phyloP scores from a whole-genome alignment of 495 filamentous ascomycete genomes.

The Jackrogersella multiformis region DNA sequence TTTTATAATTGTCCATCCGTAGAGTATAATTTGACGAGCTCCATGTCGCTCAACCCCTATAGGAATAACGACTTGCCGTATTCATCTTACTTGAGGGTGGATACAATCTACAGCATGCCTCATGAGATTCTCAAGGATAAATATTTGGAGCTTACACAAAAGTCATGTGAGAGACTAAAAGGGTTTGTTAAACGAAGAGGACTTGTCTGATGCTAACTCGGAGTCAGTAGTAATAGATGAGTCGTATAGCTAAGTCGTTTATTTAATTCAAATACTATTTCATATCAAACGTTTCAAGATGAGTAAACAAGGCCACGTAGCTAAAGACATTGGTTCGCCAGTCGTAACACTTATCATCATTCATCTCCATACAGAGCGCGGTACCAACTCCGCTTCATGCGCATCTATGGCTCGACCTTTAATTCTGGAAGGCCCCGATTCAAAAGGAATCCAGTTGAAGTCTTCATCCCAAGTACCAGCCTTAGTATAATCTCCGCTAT shows the following conservation, averaged over 20 bases:
- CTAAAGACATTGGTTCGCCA: neutral
- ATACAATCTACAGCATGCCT: neutral
- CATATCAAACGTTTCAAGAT: neutral
- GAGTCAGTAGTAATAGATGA: no score
- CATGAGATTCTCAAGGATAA: no score
- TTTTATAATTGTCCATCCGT: no score
- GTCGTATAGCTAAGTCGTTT: neutral
- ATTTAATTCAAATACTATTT: neutral
- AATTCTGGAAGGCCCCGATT: slow-evolving; percentile 55
- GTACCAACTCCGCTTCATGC: slow-evolving; percentile 27
- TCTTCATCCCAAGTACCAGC: slow-evolving; percentile 79
- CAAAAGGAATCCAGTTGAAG: slow-evolving; percentile 73
- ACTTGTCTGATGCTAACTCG: neutral
- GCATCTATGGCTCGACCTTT: slow-evolving; percentile 36
- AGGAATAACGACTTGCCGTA: no score
- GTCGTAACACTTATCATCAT: slow-evolving; percentile 23
- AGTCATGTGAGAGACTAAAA: neutral
- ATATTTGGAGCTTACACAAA: neutral
- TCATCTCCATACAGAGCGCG: slow-evolving; percentile 33
- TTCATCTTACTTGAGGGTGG: neutral
- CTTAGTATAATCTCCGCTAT: slow-evolving; percentile 77
- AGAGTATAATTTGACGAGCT: no score
- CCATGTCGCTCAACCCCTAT: no score
- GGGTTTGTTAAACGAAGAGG: no score
- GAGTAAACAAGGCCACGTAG: neutral